Percentiles rank a stretch among this genome's conserved stretches.
Conservation (phyloP, 306 rosid genomes). For the Casuarina equisetifolia region DNA sequence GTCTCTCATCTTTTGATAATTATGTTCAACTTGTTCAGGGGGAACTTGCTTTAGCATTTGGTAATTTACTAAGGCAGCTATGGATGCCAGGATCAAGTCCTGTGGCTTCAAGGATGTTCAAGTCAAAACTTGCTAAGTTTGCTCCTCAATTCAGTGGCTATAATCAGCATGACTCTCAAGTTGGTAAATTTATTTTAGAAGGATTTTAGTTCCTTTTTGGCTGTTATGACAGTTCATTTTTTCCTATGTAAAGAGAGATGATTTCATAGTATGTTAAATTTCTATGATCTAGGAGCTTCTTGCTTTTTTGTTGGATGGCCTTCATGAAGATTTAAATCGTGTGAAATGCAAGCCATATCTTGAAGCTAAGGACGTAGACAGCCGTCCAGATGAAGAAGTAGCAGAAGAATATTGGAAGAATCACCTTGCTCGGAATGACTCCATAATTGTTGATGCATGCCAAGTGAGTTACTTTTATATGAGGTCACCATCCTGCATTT, state of each 20-base stretch:
- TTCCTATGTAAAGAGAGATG: conserved; percentile 21
- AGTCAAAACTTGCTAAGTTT: conserved; percentile 64
- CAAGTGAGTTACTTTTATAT: conserved; percentile 46
- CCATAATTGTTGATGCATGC: conserved; percentile 72
- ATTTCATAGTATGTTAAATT: conserved; percentile 30
- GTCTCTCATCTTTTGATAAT: background rate
- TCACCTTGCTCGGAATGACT: conserved; percentile 84
- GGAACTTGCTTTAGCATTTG: conserved; percentile 87
- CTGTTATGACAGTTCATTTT: conserved; percentile 2
- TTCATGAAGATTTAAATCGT: conserved; percentile 90
- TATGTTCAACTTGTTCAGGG: conserved; percentile 50
- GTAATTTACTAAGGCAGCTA: conserved; percentile 73
- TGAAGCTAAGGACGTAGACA: conserved; percentile 77
- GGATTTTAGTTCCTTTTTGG: conserved; percentile 17
- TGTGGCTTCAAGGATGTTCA: conserved; percentile 67
- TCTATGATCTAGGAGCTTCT: conserved; percentile 71
- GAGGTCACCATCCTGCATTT: background rate
- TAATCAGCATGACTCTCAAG: conserved; percentile 95
- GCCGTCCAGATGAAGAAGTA: conserved; percentile 69
- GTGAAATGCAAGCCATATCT: conserved; percentile 76
- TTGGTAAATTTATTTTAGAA: conserved; percentile 35
- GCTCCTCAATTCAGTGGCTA: conserved; percentile 84
- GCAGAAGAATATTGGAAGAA: conserved; percentile 86
- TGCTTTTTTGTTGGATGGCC: conserved; percentile 90
- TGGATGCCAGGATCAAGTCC: conserved; percentile 74